These are phyloP conservation scores for Neurospora tetraspora DNA, from an alignment of 495 filamentous ascomycete genomes.

Conservation along the genomic window DNA sequence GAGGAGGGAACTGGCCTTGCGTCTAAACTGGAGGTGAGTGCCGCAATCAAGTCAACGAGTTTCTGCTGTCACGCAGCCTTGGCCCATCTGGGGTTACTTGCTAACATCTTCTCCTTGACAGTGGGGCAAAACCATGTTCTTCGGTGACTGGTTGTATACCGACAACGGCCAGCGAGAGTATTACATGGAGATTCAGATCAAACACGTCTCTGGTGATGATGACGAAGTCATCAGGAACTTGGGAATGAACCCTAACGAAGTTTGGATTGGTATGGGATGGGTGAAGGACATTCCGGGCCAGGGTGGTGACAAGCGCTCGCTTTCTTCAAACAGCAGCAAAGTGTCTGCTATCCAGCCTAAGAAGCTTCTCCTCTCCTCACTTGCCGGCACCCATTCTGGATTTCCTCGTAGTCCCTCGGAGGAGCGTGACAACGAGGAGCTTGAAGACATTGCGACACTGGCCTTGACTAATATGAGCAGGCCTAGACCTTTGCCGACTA, in stretches of 20 bases:
- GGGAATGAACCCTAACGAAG: constrained; percentile 7
- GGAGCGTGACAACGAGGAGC: background rate
- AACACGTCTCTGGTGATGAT: constrained; percentile 16
- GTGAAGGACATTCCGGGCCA: background rate
- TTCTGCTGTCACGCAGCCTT: background rate
- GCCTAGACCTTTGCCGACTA: background rate
- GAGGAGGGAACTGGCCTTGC: background rate
- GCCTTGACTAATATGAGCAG: background rate
- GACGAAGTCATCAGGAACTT: constrained; percentile 3
- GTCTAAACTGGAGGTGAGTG: background rate
- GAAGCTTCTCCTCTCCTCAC: background rate
- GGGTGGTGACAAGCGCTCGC: background rate
- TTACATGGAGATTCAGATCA: constrained; percentile 21
- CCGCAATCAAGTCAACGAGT: background rate
- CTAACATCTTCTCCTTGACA: background rate
- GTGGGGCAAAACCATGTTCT: constrained; percentile 15
- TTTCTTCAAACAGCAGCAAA: background rate
- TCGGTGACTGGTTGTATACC: constrained; percentile 12
- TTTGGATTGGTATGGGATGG: background rate
- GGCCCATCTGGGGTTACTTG: background rate
- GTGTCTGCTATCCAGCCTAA: background rate
- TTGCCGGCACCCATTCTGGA: background rate
- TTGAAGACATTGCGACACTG: background rate
- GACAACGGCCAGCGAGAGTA: constrained; percentile 4
- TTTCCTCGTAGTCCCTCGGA: background rate